phyloP scores from a whole-genome alignment of 2,329 filamentous ascomycete genomes.

The Exserohilum rostratum region DNA sequence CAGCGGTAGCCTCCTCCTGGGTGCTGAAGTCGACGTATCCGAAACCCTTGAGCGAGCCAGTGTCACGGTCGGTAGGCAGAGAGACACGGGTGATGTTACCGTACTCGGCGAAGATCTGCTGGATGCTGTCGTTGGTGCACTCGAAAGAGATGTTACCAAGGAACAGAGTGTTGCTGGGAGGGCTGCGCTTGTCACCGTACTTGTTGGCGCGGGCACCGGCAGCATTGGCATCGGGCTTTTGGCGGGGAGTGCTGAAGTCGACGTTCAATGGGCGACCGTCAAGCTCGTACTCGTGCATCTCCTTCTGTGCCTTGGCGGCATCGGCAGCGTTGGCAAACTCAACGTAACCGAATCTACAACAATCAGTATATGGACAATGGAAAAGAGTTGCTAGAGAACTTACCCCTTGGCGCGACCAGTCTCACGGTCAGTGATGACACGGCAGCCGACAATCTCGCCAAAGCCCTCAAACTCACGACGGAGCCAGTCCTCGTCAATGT shows the following conservation, averaged over 20 bases:
- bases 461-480: slow-evolving; percentile 80
- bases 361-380: slow-evolving; percentile 30
- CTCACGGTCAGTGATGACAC: slow-evolving; percentile 83
- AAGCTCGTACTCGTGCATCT: slow-evolving; percentile 75
- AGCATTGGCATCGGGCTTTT: slow-evolving; percentile 54
- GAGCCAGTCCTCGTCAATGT: slow-evolving; percentile 82
- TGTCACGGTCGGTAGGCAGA: slow-evolving; percentile 86
- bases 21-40: slow-evolving; percentile 86
- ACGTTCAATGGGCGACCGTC: slow-evolving; percentile 78
- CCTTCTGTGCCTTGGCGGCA: slow-evolving; percentile 73
- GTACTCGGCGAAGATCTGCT: slow-evolving; percentile 74
- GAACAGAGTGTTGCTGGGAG: slow-evolving; percentile 85
- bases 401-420: slow-evolving; percentile 82
- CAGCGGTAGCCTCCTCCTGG: slow-evolving; percentile 80
- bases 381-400: slow-evolving; percentile 27
- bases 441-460: slow-evolving; percentile 72
- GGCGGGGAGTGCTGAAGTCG: slow-evolving; percentile 74
- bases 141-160: slow-evolving; percentile 90
- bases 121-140: slow-evolving; percentile 75
- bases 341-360: slow-evolving; percentile 78
- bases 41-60: slow-evolving; percentile 86
- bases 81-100: slow-evolving; percentile 78
- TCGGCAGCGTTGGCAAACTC: slow-evolving; percentile 75
- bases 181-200: slow-evolving; percentile 80
- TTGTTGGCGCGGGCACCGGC: slow-evolving; percentile 65